phyloP scores from a whole-genome alignment of 1,139 yeast genomes.

The Hanseniaspora gamundiae region DNA sequence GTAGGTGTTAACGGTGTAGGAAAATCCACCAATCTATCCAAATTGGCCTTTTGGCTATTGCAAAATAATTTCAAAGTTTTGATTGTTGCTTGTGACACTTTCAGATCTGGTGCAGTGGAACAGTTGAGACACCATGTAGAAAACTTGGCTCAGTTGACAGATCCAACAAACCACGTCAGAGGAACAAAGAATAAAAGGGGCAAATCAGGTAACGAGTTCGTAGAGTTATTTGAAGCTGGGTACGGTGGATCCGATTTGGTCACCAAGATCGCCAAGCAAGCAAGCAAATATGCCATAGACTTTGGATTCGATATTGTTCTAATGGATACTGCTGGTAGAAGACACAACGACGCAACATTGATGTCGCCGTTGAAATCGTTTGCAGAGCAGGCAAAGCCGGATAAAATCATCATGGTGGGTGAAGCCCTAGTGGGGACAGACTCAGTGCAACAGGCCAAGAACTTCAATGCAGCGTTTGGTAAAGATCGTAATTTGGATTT shows the following conservation, averaged over 20 bases:
- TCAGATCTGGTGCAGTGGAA: conserved; percentile 96
- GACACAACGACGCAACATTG: conserved; percentile 87
- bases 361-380: conserved; percentile 95
- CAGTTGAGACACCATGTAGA: conserved; percentile 89
- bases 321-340: conserved; percentile 95
- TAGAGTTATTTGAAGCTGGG: conserved; percentile 86
- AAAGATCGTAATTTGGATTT: conserved; percentile 71
- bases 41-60: conserved; percentile 87
- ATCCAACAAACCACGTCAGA: conserved; percentile 24
- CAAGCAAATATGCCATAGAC: conserved; percentile 63
- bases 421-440: conserved; percentile 97
- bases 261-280: conserved; percentile 89
- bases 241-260: conserved; percentile 93
- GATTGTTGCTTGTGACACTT: conserved; percentile 95
- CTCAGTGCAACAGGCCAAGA: conserved; percentile 88
- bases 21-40: conserved; percentile 88
- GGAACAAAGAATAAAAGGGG: conserved; percentile 24
- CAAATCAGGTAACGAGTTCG: conserved; percentile 35
- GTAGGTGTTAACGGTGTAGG: conserved; percentile 99
- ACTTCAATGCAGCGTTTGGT: conserved; percentile 90
- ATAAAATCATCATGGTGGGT: conserved; percentile 96
- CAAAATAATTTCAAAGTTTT: conserved; percentile 81
- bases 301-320: conserved; percentile 71
- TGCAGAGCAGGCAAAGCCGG: conserved; percentile 92
- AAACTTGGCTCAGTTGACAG: conserved; percentile 55